phyloP scores from a whole-genome alignment of 2,329 filamentous ascomycete genomes.

The Neofusicoccum ribis region DNA sequence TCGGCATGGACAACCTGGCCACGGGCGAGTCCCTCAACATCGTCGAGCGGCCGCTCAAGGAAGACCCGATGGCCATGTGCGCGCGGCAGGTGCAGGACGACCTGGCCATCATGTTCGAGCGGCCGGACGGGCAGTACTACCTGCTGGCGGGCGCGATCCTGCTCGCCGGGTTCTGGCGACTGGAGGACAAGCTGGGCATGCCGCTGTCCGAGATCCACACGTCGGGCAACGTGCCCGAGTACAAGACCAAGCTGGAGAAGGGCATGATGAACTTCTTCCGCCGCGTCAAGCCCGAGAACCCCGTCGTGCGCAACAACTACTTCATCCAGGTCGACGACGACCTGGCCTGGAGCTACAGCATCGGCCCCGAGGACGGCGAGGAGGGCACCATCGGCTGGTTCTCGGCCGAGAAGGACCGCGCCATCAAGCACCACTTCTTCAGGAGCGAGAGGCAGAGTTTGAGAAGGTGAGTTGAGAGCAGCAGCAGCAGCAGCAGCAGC shows the following conservation, averaged over 20 bases:
- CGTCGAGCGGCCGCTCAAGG: constrained; percentile 60
- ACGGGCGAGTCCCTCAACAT: constrained; percentile 74
- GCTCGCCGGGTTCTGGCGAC: constrained; percentile 79
- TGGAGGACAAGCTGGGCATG: constrained; percentile 81
- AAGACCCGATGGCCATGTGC: constrained; percentile 77
- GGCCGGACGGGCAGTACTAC: constrained; percentile 75
- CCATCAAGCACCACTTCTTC: constrained; percentile 73
- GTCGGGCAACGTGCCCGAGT: constrained; percentile 73
- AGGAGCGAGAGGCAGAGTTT: constrained; percentile 74
- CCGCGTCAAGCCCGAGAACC: constrained; percentile 66
- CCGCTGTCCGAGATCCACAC: constrained; percentile 76
- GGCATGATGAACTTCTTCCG: constrained; percentile 83
- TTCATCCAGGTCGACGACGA: constrained; percentile 83
- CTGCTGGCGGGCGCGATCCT: constrained; percentile 75
- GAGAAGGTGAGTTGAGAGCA: constrained; percentile 44
- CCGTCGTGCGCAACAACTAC: constrained; percentile 75
- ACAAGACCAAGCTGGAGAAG: constrained; percentile 68
- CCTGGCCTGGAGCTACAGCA: constrained; percentile 73
- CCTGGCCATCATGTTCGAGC: constrained; percentile 80
- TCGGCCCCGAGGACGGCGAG: constrained; percentile 67
- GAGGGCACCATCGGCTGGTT: constrained; percentile 64
- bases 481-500: too few relatives aligned
- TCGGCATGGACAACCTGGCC: constrained; percentile 69
- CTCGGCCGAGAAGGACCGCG: constrained; percentile 72
- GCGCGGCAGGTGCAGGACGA: constrained; percentile 79